Conservation (phyloP, 2,329 filamentous ascomycete genomes). For the Colletotrichum cereale region DNA sequence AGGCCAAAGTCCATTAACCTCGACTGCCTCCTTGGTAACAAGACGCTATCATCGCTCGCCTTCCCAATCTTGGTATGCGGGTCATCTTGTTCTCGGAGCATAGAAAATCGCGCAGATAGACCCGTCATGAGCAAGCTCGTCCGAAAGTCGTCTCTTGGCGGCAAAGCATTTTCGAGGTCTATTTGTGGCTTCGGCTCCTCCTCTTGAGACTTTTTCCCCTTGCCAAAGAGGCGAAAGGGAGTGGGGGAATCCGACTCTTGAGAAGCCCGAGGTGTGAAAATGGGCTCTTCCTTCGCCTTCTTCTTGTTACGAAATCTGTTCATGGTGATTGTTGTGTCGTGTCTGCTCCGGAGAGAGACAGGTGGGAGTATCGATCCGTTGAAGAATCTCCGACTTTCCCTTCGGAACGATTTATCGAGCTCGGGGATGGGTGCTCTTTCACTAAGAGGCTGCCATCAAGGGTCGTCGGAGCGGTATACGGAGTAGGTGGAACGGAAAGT, state of each 20-base stretch:
- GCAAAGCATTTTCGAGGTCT: slow-evolving; percentile 80
- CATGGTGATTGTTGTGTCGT: slow-evolving; percentile 61
- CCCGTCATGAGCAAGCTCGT: slow-evolving; percentile 97
- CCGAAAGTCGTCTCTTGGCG: slow-evolving; percentile 88
- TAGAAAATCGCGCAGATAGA: slow-evolving; percentile 94
- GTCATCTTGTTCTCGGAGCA: slow-evolving; percentile 95
- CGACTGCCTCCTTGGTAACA: slow-evolving; percentile 85
- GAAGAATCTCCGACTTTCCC: background rate
- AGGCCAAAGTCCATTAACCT: slow-evolving; percentile 78
- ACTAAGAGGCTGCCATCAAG: slow-evolving; percentile 38
- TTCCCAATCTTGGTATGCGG: slow-evolving; percentile 91
- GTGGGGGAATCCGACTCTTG: slow-evolving; percentile 67
- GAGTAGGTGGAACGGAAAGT: slow-evolving; percentile 24
- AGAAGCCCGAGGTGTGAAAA: slow-evolving; percentile 58
- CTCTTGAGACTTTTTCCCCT: slow-evolving; percentile 65
- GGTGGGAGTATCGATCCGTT: background rate
- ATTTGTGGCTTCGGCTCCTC: slow-evolving; percentile 74
- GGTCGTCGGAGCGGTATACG: slow-evolving; percentile 18
- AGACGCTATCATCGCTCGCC: slow-evolving; percentile 93
- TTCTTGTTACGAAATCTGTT: slow-evolving; percentile 83
- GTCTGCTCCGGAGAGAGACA: background rate
- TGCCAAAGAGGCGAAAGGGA: slow-evolving; percentile 68
- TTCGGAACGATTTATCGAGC: slow-evolving; percentile 27
- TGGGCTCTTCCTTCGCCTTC: slow-evolving; percentile 71
- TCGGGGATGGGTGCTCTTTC: slow-evolving; percentile 19